A percentile compares a stretch with the other conserved stretches of the same genome.
phyloP scores from a whole-genome alignment of 2,329 filamentous ascomycete species.

The Septoria petroselini region DNA sequence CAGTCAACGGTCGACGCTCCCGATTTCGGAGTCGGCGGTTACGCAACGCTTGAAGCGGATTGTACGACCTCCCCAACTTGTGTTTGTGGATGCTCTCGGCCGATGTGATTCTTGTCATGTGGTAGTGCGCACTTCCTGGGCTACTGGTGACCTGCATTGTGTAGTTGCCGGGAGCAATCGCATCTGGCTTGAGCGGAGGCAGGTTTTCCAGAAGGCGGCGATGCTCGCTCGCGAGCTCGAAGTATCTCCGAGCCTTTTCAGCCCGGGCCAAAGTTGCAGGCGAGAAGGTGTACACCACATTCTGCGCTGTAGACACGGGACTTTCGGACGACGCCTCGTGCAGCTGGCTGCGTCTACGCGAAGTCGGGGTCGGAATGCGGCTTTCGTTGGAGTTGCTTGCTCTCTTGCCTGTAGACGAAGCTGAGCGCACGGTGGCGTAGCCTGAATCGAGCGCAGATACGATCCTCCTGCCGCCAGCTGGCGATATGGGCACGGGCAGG shows the following conservation, averaged over 20 bases:
- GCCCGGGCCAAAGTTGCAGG: constrained; percentile 75
- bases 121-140: constrained; percentile 42
- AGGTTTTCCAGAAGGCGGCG: constrained; percentile 73
- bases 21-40: constrained; percentile 82
- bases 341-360: constrained; percentile 15
- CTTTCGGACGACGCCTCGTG: constrained; percentile 10
- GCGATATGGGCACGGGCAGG: constrained; percentile 50
- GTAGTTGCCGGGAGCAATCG: constrained; percentile 43
- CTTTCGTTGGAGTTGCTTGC: constrained; percentile 18
- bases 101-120: constrained; percentile 40
- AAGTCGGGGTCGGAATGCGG: constrained; percentile 10
- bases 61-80: constrained; percentile 69
- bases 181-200: constrained; percentile 63
- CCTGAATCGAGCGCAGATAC: constrained; percentile 43
- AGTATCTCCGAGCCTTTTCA: constrained; percentile 77
- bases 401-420: constrained; percentile 47
- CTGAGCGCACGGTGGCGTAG: constrained; percentile 44
- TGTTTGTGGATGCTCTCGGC: constrained; percentile 38
- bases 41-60: constrained; percentile 87
- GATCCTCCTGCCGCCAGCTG: constrained; percentile 49
- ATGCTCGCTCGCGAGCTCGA: constrained; percentile 85
- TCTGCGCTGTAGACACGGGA: constrained; percentile 16
- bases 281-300: constrained; percentile 67
- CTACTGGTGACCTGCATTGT: constrained; percentile 41
- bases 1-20: constrained; percentile 70